Percentiles rank a stretch among this genome's conserved stretches.
These are phyloP conservation scores for Bonia amplexicaulis DNA, from an alignment of 176 grass and related monocot genomes.

Conservation along the genomic window DNA sequence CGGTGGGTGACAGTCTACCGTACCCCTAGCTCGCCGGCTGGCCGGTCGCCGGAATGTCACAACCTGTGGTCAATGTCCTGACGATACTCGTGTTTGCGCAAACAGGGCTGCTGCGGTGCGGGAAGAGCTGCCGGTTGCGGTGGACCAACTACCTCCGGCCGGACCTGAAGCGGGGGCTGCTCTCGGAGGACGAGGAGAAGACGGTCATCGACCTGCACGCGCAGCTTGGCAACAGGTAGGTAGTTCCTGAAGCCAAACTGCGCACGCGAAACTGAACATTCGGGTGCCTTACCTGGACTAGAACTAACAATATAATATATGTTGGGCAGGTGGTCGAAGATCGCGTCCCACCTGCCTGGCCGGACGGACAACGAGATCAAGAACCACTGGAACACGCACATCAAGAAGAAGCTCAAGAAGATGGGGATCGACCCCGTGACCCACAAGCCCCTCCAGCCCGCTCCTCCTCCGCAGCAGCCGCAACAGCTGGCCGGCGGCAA, in stretches of 20 bases:
- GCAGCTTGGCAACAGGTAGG: slow-evolving; percentile 70
- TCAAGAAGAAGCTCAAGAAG: slow-evolving; percentile 89
- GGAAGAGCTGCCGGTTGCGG: slow-evolving; percentile 85
- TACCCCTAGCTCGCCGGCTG: not conserved
- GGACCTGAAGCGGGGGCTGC: slow-evolving; percentile 69
- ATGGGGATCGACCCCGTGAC: slow-evolving; percentile 77
- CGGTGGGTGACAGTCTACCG: slow-evolving; percentile 34
- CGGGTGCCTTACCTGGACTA: not conserved
- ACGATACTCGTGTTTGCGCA: not conserved
- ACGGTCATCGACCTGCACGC: slow-evolving; percentile 81
- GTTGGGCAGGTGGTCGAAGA: slow-evolving; percentile 64
- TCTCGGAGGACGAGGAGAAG: slow-evolving; percentile 64
- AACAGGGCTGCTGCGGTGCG: slow-evolving; percentile 73
- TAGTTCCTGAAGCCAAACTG: not conserved
- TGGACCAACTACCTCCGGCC: slow-evolving; percentile 93
- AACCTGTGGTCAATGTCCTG: not conserved
- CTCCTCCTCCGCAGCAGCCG: not conserved
- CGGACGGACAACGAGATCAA: slow-evolving; percentile 96
- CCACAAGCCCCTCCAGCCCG: slow-evolving; percentile 45
- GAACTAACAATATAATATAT: not conserved
- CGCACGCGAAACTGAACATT: not conserved
- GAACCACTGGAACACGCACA: slow-evolving; percentile 93
- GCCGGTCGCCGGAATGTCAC: not conserved
- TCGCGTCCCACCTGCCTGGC: slow-evolving; percentile 70
- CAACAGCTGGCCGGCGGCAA: not conserved